A percentile compares a stretch with the other conserved stretches of the same genome.
These are phyloP conservation scores for Aspergillus tubingensis DNA, from an alignment of 2,329 filamentous ascomycete genomes.

Conservation along the genomic window DNA sequence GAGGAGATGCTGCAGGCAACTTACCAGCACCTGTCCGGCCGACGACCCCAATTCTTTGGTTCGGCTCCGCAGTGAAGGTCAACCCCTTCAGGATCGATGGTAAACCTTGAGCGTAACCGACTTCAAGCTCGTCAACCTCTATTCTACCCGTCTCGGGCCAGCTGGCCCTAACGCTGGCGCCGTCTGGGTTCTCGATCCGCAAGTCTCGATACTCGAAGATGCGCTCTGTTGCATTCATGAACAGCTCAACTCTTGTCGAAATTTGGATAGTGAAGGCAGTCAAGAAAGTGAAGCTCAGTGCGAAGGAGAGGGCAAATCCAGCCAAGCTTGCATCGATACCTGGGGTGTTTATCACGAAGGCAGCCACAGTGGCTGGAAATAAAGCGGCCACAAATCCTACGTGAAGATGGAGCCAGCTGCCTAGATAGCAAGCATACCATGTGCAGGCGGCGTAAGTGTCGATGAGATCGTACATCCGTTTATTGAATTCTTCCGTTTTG, in stretches of 20 bases:
- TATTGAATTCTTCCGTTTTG: slow-evolving; percentile 66
- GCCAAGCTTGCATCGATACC: slow-evolving; percentile 69
- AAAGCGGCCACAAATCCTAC: slow-evolving; percentile 69
- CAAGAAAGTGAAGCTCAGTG: slow-evolving; percentile 65
- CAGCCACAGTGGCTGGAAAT: slow-evolving; percentile 67
- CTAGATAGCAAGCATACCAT: slow-evolving; percentile 68
- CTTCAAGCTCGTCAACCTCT: slow-evolving; percentile 71
- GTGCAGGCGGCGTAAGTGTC: slow-evolving; percentile 65
- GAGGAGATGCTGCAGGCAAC: not conserved
- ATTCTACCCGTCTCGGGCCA: slow-evolving; percentile 62
- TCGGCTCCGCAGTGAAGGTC: slow-evolving; percentile 28
- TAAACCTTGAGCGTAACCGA: slow-evolving; percentile 70
- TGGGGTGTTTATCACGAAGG: slow-evolving; percentile 63
- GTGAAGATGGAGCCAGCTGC: slow-evolving; percentile 76
- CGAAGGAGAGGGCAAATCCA: slow-evolving; percentile 74
- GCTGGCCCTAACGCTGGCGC: slow-evolving; percentile 27
- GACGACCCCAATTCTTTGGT: slow-evolving; percentile 35
- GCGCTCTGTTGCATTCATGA: slow-evolving; percentile 35
- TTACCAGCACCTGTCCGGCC: slow-evolving; percentile 35
- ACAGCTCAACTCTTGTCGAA: slow-evolving; percentile 66
- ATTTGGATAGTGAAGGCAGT: slow-evolving; percentile 68
- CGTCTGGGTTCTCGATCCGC: slow-evolving; percentile 29
- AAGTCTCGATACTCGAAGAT: slow-evolving; percentile 59
- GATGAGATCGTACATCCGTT: slow-evolving; percentile 69
- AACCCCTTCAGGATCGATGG: slow-evolving; percentile 43